phyloP scores from a whole-genome alignment of 176 grass and related monocot genomes.

The Oryza glumipatula region DNA sequence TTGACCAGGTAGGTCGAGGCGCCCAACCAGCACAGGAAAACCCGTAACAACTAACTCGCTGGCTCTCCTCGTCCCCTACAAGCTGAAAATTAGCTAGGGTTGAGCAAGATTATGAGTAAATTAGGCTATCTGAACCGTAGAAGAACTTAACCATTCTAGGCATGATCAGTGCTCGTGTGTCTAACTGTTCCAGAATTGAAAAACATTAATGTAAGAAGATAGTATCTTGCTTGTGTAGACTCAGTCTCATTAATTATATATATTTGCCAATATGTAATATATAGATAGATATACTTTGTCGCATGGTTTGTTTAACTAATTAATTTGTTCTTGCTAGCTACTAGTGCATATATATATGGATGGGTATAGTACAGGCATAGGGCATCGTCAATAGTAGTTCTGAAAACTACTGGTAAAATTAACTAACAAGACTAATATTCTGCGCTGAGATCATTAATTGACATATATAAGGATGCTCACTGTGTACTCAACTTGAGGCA shows the following conservation, averaged over 20 bases:
- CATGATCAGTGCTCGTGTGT: neutral
- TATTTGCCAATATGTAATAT: neutral
- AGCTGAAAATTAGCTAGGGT: conserved; percentile 1
- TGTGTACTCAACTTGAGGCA: neutral
- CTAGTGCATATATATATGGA: neutral
- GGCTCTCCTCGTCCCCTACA: conserved; percentile 19
- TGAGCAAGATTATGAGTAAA: conserved; percentile 24
- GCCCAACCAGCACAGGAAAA: conserved; percentile 59
- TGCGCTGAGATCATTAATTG: neutral
- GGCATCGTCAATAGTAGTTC: neutral
- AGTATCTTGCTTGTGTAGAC: neutral
- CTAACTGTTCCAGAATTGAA: neutral
- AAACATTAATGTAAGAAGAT: neutral
- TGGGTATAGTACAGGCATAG: neutral
- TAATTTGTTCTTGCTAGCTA: neutral
- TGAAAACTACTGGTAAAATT: neutral
- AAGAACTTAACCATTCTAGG: conserved; percentile 1
- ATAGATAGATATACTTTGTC: neutral
- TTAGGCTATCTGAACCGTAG: neutral
- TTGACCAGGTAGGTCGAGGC: conserved; percentile 48
- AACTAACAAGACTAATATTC: neutral
- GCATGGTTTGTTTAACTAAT: neutral
- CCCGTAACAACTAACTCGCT: conserved; percentile 37
- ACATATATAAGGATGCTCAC: neutral
- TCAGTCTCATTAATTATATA: neutral